These are phyloP conservation scores for Gamarada debralockiae DNA, from an alignment of 495 filamentous ascomycete genomes.

Conservation along the genomic window DNA sequence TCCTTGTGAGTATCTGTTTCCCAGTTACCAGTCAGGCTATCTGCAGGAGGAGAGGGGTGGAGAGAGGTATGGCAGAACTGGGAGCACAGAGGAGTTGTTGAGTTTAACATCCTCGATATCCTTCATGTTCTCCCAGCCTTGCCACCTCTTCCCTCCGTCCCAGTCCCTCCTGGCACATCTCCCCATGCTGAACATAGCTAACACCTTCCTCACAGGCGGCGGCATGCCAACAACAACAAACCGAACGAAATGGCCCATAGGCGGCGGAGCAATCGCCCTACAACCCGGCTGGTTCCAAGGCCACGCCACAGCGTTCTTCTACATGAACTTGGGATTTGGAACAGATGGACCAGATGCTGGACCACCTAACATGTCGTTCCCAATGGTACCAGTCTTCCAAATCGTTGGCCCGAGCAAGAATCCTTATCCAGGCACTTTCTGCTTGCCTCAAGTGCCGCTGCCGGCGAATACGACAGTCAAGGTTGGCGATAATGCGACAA, in stretches of 20 bases:
- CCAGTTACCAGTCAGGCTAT: background rate
- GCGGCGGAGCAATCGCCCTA: conserved; percentile 78
- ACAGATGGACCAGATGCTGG: conserved; percentile 50
- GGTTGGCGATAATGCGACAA: conserved; percentile 85
- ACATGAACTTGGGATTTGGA: conserved; percentile 92
- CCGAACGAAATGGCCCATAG: conserved; percentile 86
- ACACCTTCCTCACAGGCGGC: conserved; percentile 58
- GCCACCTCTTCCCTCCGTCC: background rate
- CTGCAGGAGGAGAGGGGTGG: background rate
- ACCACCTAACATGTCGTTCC: conserved; percentile 85
- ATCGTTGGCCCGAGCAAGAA: conserved; percentile 78
- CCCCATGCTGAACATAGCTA: background rate
- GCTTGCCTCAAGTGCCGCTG: conserved; percentile 85
- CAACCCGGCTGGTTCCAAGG: conserved; percentile 96
- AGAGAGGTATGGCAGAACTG: background rate
- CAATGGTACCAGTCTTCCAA: conserved; percentile 80
- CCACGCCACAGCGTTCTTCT: conserved; percentile 79
- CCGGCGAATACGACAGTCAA: conserved; percentile 69
- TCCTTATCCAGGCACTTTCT: conserved; percentile 82
- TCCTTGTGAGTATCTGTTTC: conserved; percentile 68
- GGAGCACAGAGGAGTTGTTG: background rate
- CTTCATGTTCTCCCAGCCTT: background rate
- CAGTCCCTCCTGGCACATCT: background rate
- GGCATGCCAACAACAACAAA: conserved; percentile 77
- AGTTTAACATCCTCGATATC: no score